These are phyloP conservation scores for Barnettozyma populi DNA, from an alignment of 805 yeast genomes.

Conservation along the genomic window DNA sequence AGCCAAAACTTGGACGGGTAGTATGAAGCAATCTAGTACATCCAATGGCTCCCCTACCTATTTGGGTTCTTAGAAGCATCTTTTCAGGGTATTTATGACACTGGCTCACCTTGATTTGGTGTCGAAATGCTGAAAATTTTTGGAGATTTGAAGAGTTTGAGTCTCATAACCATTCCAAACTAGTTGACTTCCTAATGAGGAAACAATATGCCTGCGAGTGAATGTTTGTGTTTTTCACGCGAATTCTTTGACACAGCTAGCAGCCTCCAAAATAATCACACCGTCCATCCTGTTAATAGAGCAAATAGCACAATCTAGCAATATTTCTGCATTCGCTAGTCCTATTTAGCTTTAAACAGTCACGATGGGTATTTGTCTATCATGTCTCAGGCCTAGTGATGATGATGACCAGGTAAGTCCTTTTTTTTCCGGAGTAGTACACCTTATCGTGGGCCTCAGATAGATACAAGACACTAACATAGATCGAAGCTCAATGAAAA, in stretches of 20 bases:
- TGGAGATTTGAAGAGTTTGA: background rate
- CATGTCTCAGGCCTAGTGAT: conserved; percentile 35
- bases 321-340: background rate
- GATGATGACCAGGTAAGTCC: conserved; percentile 35
- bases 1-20: conserved; percentile 23
- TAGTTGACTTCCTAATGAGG: conserved; percentile 16
- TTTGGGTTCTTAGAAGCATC: conserved; percentile 6
- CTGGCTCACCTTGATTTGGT: background rate
- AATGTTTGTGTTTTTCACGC: background rate
- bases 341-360: background rate
- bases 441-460: background rate
- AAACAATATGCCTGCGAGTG: too few relatives aligned
- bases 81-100: background rate
- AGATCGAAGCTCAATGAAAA: conserved; percentile 31
- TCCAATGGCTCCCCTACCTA: background rate
- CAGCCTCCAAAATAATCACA: background rate
- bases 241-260: background rate
- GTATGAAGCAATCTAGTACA: conserved; percentile 24
- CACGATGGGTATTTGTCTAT: conserved; percentile 43
- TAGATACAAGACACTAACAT: conserved; percentile 19
- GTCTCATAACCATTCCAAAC: background rate
- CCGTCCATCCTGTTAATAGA: background rate
- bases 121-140: background rate
- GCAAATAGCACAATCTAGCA: background rate
- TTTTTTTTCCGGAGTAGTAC: background rate